Evolutionary conservation across 257 asterid genomes (phyloP).

Genomic region (Solanum paucissectum): DNA sequence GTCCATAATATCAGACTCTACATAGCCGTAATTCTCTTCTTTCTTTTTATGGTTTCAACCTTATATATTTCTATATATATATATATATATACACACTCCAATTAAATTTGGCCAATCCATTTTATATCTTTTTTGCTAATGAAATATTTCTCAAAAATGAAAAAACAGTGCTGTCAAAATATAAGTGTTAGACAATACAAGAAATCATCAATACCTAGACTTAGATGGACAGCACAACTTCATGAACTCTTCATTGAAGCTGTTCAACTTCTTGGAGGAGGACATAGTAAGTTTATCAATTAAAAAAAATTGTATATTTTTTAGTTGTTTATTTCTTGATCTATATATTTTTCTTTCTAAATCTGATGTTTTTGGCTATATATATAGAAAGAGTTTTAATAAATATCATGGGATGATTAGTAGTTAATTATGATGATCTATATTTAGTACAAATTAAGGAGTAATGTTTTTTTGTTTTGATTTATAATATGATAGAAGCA

Average conservation of each 20-base stretch:
- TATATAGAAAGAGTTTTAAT: background rate
- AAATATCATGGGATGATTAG: background rate
- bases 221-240: slow-evolving; percentile 29
- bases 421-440: background rate
- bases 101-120: background rate
- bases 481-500: slow-evolving; percentile 12
- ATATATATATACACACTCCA: background rate
- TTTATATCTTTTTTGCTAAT: background rate
- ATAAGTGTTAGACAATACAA: slow-evolving; percentile 16
- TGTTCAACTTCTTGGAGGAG: slow-evolving; percentile 21
- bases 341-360: background rate
- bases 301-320: background rate
- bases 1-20: slow-evolving; percentile 4
- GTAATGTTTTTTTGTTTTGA: background rate
- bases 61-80: background rate
- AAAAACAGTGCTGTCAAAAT: background rate
- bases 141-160: background rate
- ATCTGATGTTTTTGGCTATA: background rate
- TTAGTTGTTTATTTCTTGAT: background rate
- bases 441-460: background rate
- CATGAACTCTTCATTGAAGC: slow-evolving; percentile 21
- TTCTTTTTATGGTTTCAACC: background rate
- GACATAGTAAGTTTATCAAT: slow-evolving; percentile 9
- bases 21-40: background rate
- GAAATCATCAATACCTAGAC: slow-evolving; percentile 19